Base-by-base conservation (phyloP, 2,329 filamentous ascomycete genomes). In the Akanthomyces uredinophilus region DNA sequence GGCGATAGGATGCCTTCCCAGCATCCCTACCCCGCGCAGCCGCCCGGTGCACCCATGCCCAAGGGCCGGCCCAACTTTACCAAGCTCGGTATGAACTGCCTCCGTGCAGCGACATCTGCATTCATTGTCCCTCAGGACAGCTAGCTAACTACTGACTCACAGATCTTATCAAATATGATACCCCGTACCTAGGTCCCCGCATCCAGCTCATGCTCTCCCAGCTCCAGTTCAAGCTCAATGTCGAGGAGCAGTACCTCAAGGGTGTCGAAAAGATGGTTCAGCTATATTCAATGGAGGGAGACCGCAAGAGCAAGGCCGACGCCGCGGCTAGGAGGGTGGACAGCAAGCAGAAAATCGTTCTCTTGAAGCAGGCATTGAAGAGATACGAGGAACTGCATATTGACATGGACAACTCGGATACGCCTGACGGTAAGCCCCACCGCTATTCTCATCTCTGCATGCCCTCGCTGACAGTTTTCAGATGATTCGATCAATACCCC, bases 201-300 rank as follows among this genome's bases (percentile, higher is more conserved):
- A 99, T 99, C 71, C 95, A 99, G 79, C 90, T 98, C 71, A 99
- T 99, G 95, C 81, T 99, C 71, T 96, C 95, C 53, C 95, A 99
- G 76, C 88, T 99, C 66, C 92, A 98, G 76, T 99, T 99, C 81
- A 99, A 99, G 79, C 84, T 99, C 65, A 96, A 95, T 68, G 95
- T 99, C 32, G 95, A 99, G 75, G 96, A 97, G 74, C 95, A 99
- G 77, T 99, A 99, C 77, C 92, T 98, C 67, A 96, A 96, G 72
- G 95, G 95, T 65, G 95, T 99, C 69, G 95, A 99, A 77, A 99
- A 99, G 80, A 98, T 99, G 95, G 91, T 97, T 52, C 92, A 95
- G 74, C 82, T 99, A 41, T 99, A 99, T 73, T 88, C 95, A 73
- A 95, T 98, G 84, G 95, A 98, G 75, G 94, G 95, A 35, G 95